Evolutionary conservation across 257 asterid species (phyloP).

Genomic region (Capsicum rhomboideum): DNA sequence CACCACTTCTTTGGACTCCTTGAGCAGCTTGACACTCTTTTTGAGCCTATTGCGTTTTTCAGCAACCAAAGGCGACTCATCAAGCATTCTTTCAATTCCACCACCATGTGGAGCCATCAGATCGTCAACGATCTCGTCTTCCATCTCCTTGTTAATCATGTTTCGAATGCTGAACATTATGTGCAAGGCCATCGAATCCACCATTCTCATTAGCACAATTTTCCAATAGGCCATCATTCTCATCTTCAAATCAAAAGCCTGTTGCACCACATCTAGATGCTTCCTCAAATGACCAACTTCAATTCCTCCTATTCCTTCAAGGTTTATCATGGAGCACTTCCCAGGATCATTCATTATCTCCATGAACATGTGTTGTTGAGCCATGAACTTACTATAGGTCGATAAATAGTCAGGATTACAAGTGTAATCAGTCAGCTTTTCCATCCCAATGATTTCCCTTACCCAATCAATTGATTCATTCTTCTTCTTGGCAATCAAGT

Average conservation of each 20-base stretch:
- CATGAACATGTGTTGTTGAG: not conserved
- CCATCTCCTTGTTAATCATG: constrained; percentile 18
- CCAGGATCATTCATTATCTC: not conserved
- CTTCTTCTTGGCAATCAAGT: not conserved
- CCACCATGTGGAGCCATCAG: constrained; percentile 10
- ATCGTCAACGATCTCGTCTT: constrained; percentile 14
- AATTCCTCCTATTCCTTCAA: constrained; percentile 15
- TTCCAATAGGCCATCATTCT: constrained; percentile 27
- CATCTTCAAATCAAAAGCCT: constrained; percentile 28
- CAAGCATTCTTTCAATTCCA: constrained; percentile 16
- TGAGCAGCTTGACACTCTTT: constrained; percentile 9
- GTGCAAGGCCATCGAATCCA: constrained; percentile 28
- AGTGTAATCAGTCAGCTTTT: not conserved
- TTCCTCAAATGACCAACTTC: constrained; percentile 8
- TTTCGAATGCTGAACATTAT: constrained; percentile 9
- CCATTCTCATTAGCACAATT: constrained; percentile 20
- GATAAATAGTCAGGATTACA: not conserved
- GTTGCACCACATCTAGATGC: not conserved
- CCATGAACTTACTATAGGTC: not conserved
- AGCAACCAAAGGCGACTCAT: constrained; percentile 19
- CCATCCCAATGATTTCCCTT: not conserved
- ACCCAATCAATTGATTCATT: not conserved
- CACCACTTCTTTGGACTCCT: constrained; percentile 20
- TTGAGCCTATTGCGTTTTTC: constrained; percentile 7
- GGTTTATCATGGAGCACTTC: not conserved